Conservation (phyloP, 1,284 basidiomycete genomes). For the Earliella scabrosa region DNA sequence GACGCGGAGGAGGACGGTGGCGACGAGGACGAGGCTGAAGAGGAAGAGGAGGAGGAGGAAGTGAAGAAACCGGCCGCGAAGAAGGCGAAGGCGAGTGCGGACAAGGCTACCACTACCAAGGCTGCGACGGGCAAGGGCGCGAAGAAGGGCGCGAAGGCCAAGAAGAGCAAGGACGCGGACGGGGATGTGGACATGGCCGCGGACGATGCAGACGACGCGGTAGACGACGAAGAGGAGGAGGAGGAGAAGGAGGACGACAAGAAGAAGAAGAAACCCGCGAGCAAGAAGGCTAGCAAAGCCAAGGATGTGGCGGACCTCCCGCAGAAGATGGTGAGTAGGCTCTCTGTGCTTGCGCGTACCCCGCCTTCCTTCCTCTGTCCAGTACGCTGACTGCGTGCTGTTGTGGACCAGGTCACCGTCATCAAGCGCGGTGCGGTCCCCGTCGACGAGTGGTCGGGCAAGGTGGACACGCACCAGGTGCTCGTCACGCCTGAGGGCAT, state of each 20-base stretch:
- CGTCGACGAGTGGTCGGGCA: slow-evolving; percentile 54
- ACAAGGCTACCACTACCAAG: slow-evolving; percentile 26
- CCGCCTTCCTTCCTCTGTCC: slow-evolving; percentile 1
- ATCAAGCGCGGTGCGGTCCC: slow-evolving; percentile 64
- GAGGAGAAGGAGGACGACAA: slow-evolving; percentile 26
- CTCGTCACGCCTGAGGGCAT: slow-evolving; percentile 50
- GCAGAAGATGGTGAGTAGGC: slow-evolving; percentile 39
- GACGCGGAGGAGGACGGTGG: slow-evolving; percentile 27
- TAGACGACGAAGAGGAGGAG: slow-evolving; percentile 23
- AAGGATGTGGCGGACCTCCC: slow-evolving; percentile 28
- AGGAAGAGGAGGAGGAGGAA: slow-evolving; percentile 18
- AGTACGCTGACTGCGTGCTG: too few species aligned
- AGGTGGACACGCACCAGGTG: slow-evolving; percentile 61
- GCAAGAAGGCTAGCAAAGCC: slow-evolving; percentile 12
- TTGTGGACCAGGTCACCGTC: slow-evolving; percentile 56
- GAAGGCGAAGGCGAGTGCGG: slow-evolving; percentile 2
- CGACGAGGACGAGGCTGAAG: slow-evolving; percentile 25
- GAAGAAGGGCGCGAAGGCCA: slow-evolving; percentile 4
- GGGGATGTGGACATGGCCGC: slow-evolving; percentile 23
- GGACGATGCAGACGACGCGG: slow-evolving; percentile 19
- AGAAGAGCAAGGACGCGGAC: slow-evolving; percentile 25
- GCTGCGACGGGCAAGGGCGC: slow-evolving; percentile 19
- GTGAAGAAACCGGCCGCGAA: slow-evolving; percentile 17
- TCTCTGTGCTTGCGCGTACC: background rate
- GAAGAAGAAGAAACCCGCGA: slow-evolving; percentile 10